A percentile compares a stretch with the other conserved stretches of the same genome.
These are phyloP conservation scores for Kwoniella mangroviensis DNA, from an alignment of 768 basidiomycete genomes.

Conservation along the genomic window DNA sequence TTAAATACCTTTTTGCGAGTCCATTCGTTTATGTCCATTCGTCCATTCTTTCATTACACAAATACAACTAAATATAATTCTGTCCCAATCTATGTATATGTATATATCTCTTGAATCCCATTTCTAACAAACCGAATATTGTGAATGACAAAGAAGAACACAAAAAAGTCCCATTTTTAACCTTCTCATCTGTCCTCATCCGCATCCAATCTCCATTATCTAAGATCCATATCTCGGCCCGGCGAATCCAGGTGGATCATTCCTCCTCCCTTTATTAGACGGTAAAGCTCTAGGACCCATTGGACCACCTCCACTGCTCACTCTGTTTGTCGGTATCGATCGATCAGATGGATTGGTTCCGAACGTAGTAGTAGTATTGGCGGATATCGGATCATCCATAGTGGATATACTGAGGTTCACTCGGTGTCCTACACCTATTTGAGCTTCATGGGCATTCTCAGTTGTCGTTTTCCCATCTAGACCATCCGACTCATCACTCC, in stretches of 20 bases:
- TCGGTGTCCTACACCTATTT: slow-evolving; percentile 13
- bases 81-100: too few species aligned
- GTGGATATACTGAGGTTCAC: slow-evolving; percentile 6
- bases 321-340: background rate
- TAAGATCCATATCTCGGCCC: slow-evolving; percentile 20
- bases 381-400: background rate
- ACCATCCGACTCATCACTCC: background rate
- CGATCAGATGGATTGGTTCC: background rate
- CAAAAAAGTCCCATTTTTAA: background rate
- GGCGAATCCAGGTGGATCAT: slow-evolving; percentile 21
- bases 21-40: too few species aligned
- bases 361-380: slow-evolving; percentile 5
- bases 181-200: too few species aligned
- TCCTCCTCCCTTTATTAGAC: background rate
- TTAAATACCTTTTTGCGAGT: too few species aligned
- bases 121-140: background rate
- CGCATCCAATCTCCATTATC: background rate
- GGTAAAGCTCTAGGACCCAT: slow-evolving; percentile 3
- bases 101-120: too few species aligned
- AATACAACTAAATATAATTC: too few species aligned
- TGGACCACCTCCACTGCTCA: slow-evolving; percentile 1
- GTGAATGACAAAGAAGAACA: background rate
- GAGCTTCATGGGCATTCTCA: slow-evolving; percentile 7
- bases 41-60: too few species aligned
- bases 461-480: background rate